Evolutionary conservation across 768 basidiomycete species (phyloP), one percentile per base, ranked within the genome.

Genomic region (Mycena crocata): DNA sequence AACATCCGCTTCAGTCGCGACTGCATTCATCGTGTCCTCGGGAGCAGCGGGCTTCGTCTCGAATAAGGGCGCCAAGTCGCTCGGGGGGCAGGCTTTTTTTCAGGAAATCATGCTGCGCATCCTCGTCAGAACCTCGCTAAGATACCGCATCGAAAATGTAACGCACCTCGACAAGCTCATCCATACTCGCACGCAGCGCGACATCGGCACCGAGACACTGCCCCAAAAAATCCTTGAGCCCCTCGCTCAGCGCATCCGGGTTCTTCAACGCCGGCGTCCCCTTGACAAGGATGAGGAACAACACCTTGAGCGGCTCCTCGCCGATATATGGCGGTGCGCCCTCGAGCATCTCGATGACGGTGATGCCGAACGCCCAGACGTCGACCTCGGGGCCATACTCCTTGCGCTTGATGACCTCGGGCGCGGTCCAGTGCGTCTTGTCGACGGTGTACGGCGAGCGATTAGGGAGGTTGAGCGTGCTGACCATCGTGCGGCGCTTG

Each of bases 271-370:
- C 91, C 34, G 92, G 92, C 28, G 92, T 91, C 5, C 92, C 92
- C 73, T 93, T 92, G 30, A 92, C 93, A 28, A 91, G 92, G 70
- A 92, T 92, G 56, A 92, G 77, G 78, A 91, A 92, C 48, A 92
- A 78, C 26, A 90, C 90, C 77, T 90, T 86, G 45, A 92, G 82
- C 2, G 90, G 90, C 69, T 91, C 90, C 72, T 91, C 89, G 40
- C 30, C 48, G 13, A 89, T 76, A 75, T 92, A 91, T 1, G 91
- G 90, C 21, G 90, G 90, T 74, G 90, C 90, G 67, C 89, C 89
- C 73, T 92, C 91, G 71, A 92, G 87, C 90, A 92, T 92, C 81
- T 92, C 89, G 64, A 92, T 89, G 5, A 90, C 87, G 87, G 91
- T 90, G 80, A 92, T 91, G 17, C 90, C 90, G 23, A 91, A 83